Percentiles rank a stretch among this genome's conserved stretches.
Evolutionary conservation across 2,329 filamentous ascomycete species (phyloP).

Genomic region (Aspergillus persii): DNA sequence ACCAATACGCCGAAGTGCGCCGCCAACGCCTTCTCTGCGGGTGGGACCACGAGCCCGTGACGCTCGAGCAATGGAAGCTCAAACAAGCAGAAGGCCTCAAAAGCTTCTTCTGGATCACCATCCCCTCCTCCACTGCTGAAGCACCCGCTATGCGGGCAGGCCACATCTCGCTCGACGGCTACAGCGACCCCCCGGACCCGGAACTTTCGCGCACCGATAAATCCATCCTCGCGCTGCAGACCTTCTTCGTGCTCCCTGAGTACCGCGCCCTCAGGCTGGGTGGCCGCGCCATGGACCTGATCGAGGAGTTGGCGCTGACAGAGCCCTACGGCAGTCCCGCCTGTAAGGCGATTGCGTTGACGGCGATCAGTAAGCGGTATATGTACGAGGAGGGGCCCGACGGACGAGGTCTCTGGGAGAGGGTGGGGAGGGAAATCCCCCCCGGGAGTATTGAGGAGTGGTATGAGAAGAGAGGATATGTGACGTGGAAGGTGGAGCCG

Average conservation of each 20-base stretch:
- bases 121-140: neutral
- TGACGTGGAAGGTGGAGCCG: slow-evolving; percentile 26
- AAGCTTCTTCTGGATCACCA: slow-evolving; percentile 20
- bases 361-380: slow-evolving; percentile 22
- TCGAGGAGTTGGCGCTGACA: slow-evolving; percentile 19
- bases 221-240: slow-evolving; percentile 18
- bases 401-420: slow-evolving; percentile 8
- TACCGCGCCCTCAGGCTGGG: slow-evolving; percentile 20
- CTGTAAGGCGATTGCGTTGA: slow-evolving; percentile 17
- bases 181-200: slow-evolving; percentile 12
- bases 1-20: slow-evolving; percentile 11
- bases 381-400: slow-evolving; percentile 18
- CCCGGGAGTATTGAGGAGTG: slow-evolving; percentile 19
- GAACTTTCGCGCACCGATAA: slow-evolving; percentile 16
- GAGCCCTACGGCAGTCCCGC: slow-evolving; percentile 4
- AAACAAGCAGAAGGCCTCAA: slow-evolving; percentile 15
- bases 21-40: slow-evolving; percentile 16
- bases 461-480: slow-evolving; percentile 28
- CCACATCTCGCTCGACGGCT: slow-evolving; percentile 30
- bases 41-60: slow-evolving; percentile 12
- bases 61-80: slow-evolving; percentile 7
- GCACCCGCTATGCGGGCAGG: slow-evolving; percentile 15
- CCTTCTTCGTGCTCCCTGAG: slow-evolving; percentile 26
- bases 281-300: slow-evolving; percentile 13
- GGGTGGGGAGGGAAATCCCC: slow-evolving; percentile 2